phyloP scores from a whole-genome alignment of 1,139 yeast species.

The Yueomyces sp. region DNA sequence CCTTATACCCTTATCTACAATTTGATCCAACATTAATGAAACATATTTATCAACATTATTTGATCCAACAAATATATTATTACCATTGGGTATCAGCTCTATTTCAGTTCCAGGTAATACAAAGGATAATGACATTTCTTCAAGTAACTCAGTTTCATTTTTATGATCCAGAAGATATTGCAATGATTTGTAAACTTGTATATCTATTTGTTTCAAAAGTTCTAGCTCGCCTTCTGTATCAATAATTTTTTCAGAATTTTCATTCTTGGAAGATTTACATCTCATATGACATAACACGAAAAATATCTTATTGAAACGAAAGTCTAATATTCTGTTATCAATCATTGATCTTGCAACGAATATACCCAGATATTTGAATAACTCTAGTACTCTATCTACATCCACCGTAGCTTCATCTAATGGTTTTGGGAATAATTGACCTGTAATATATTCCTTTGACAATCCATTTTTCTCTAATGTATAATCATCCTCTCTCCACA shows the following conservation, averaged over 20 bases:
- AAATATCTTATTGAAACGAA: conserved; percentile 61
- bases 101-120: conserved; percentile 67
- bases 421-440: conserved; percentile 71
- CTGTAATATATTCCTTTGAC: conserved; percentile 31
- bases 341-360: conserved; percentile 79
- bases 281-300: conserved; percentile 34
- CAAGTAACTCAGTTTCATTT: conserved; percentile 16
- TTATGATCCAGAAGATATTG: conserved; percentile 36
- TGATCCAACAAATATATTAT: conserved; percentile 34
- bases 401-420: conserved; percentile 27
- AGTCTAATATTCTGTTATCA: conserved; percentile 78
- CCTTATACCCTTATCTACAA: conserved; percentile 51
- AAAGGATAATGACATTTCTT: conserved; percentile 49
- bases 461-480: conserved; percentile 24
- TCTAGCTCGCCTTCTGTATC: conserved; percentile 17
- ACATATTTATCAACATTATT: conserved; percentile 50
- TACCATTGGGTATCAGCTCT: conserved; percentile 48
- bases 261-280: neutral
- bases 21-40: conserved; percentile 43
- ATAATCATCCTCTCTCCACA: conserved; percentile 49
- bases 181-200: conserved; percentile 48
- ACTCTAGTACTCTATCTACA: conserved; percentile 34
- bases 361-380: conserved; percentile 63
- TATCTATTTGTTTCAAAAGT: conserved; percentile 44
- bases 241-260: conserved; percentile 2